Percentiles rank a stretch among this genome's conserved stretches.
phyloP scores from a whole-genome alignment of 2,329 filamentous ascomycete species.

The Coniochaeta prunicola region DNA sequence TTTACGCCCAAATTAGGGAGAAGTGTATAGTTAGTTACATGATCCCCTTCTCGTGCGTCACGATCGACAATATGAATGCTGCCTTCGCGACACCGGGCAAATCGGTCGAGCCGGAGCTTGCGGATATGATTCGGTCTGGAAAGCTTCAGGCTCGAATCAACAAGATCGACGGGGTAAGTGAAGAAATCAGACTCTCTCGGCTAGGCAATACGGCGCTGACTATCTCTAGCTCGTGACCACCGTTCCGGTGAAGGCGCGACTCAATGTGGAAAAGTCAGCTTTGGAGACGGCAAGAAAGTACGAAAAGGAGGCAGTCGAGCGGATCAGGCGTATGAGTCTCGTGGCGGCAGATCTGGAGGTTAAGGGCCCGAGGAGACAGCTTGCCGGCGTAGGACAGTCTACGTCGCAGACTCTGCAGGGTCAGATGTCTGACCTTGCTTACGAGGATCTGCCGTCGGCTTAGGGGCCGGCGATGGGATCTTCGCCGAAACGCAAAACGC shows the following conservation, averaged over 20 bases:
- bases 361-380: slow-evolving; percentile 22
- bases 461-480: neutral
- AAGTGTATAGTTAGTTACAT: slow-evolving; percentile 95
- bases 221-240: slow-evolving; percentile 61
- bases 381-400: neutral
- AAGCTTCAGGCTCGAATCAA: slow-evolving; percentile 76
- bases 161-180: slow-evolving; percentile 62
- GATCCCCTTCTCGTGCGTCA: slow-evolving; percentile 81
- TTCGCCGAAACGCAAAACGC: neutral
- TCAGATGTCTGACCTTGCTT: neutral
- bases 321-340: slow-evolving; percentile 72
- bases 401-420: neutral
- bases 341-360: slow-evolving; percentile 69
- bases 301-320: slow-evolving; percentile 66
- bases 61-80: slow-evolving; percentile 67
- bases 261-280: slow-evolving; percentile 62
- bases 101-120: slow-evolving; percentile 67
- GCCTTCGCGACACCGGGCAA: slow-evolving; percentile 62
- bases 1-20: slow-evolving; percentile 71
- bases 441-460: neutral
- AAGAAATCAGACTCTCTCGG: neutral
- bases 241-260: slow-evolving; percentile 57
- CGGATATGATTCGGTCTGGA: slow-evolving; percentile 66
- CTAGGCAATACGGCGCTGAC: neutral
- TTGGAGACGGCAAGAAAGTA: slow-evolving; percentile 64